Percentiles rank a stretch among this genome's conserved stretches.
phyloP scores from a whole-genome alignment of 768 basidiomycete genomes.

The Boletus tylopilopsis region DNA sequence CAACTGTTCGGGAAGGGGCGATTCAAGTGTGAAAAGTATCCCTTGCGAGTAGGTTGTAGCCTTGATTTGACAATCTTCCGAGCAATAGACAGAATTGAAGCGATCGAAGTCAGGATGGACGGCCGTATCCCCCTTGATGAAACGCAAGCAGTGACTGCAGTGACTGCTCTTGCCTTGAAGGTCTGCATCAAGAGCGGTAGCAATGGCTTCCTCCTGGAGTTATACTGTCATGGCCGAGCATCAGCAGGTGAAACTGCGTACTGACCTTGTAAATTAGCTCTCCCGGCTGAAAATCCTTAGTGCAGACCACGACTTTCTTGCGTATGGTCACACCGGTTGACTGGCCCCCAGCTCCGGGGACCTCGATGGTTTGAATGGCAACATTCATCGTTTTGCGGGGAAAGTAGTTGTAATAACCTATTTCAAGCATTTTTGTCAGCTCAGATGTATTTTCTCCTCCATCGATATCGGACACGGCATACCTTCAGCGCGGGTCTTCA shows the following conservation, averaged over 20 bases:
- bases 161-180: slow-evolving; percentile 63
- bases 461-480: slow-evolving; percentile 42
- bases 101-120: slow-evolving; percentile 48
- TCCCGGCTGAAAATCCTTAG: slow-evolving; percentile 64
- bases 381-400: slow-evolving; percentile 73
- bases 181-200: slow-evolving; percentile 68
- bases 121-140: slow-evolving; percentile 44
- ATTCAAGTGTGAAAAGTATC: slow-evolving; percentile 68
- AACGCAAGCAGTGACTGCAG: slow-evolving; percentile 71
- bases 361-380: slow-evolving; percentile 42
- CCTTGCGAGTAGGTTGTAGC: slow-evolving; percentile 59
- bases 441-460: slow-evolving; percentile 5
- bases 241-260: background rate
- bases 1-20: slow-evolving; percentile 48
- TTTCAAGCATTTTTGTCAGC: slow-evolving; percentile 18
- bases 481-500: slow-evolving; percentile 72
- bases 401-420: slow-evolving; percentile 77
- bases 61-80: slow-evolving; percentile 56
- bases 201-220: slow-evolving; percentile 69
- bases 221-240: background rate
- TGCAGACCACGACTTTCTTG: slow-evolving; percentile 57
- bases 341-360: slow-evolving; percentile 17
- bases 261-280: slow-evolving; percentile 75
- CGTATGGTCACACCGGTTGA: slow-evolving; percentile 22
- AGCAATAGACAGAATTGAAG: slow-evolving; percentile 67